These are phyloP conservation scores for Cutaneotrichosporon spelunceum DNA, from an alignment of 1,284 basidiomycete species.

Conservation along the genomic window DNA sequence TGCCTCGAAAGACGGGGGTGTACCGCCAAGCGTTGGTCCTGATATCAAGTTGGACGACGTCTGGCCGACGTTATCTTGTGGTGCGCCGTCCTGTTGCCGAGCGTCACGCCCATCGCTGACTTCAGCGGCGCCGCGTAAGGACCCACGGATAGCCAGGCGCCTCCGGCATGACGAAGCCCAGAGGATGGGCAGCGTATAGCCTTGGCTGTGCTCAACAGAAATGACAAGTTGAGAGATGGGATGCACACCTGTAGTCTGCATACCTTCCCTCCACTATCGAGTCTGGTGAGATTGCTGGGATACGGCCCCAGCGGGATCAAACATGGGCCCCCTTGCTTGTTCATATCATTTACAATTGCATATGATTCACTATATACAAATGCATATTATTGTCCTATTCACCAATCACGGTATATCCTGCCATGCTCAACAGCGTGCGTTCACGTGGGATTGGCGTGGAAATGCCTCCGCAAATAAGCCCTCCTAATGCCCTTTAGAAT, in stretches of 20 bases:
- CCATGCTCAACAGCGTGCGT: not conserved
- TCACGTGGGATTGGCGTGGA: not conserved
- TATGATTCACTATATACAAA: no score
- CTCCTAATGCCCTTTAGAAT: not conserved
- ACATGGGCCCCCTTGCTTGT: no score
- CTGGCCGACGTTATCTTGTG: slow-evolving; percentile 1
- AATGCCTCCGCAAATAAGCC: not conserved
- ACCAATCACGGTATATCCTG: no score
- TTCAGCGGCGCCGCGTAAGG: not conserved
- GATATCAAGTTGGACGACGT: not conserved
- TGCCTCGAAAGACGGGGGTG: not conserved
- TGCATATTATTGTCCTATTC: no score
- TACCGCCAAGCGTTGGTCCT: not conserved
- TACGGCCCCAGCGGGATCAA: no score
- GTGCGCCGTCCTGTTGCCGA: not conserved
- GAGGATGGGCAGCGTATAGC: not conserved
- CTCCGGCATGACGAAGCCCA: not conserved
- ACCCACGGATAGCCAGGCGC: not conserved
- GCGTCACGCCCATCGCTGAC: not conserved
- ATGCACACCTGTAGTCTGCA: no score
- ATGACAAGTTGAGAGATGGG: not conserved
- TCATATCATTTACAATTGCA: not conserved
- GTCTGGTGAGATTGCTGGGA: no score
- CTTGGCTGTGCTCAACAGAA: not conserved
- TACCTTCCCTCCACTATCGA: no score